Evolutionary conservation across 2,329 filamentous ascomycete genomes (phyloP).

Genomic region (Pseudogymnoascus sp.): DNA sequence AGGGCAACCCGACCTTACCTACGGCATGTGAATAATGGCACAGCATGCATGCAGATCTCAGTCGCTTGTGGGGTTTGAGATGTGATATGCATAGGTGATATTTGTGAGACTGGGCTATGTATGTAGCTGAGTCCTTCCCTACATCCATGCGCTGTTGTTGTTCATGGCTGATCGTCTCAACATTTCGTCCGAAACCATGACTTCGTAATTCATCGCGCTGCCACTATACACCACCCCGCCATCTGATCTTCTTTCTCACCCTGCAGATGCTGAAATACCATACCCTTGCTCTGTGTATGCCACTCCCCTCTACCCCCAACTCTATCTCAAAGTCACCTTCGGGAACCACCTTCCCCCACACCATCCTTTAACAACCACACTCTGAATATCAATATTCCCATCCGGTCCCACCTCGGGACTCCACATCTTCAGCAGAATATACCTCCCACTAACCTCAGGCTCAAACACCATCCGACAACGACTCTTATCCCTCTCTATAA

Average conservation of each 20-base stretch:
- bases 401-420: constrained; percentile 57
- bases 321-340: constrained; percentile 50
- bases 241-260: not conserved
- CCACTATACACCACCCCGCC: not conserved
- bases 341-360: constrained; percentile 81
- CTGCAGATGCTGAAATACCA: not conserved
- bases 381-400: constrained; percentile 82
- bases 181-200: not conserved
- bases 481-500: constrained; percentile 72
- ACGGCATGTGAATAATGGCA: not conserved
- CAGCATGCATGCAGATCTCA: not conserved
- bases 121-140: not conserved
- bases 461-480: constrained; percentile 83
- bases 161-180: not conserved
- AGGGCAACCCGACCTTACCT: not conserved
- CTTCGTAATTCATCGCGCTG: constrained; percentile 2
- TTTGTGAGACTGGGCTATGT: not conserved
- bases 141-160: not conserved
- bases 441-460: constrained; percentile 71
- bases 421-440: constrained; percentile 86
- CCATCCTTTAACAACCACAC: constrained; percentile 73
- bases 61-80: not conserved
- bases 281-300: not conserved
- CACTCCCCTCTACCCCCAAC: not conserved
- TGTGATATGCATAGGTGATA: not conserved